These are phyloP conservation scores for Globisporangium viniferum DNA, from an alignment of 352 stramenopile species.

Conservation along the genomic window DNA sequence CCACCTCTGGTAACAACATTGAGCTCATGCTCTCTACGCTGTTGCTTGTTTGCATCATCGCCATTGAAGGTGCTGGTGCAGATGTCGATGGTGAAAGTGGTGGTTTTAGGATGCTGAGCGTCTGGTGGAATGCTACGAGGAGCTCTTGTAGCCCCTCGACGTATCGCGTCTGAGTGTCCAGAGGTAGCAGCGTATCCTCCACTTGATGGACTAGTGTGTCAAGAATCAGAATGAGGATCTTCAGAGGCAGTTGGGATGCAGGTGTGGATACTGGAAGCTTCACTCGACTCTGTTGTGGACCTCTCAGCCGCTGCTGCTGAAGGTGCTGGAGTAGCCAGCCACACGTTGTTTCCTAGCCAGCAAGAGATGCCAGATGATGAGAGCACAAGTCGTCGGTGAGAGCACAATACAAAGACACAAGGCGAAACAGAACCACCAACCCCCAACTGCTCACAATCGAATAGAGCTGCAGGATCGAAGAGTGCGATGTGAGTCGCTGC, in stretches of 20 bases:
- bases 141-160: constrained; percentile 4
- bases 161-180: constrained; percentile 9
- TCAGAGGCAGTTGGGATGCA: no score
- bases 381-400: neutral
- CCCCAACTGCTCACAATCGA: constrained; percentile 18
- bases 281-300: neutral
- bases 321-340: constrained; percentile 3
- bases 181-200: neutral
- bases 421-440: no score
- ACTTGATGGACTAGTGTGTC: neutral
- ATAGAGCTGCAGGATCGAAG: constrained; percentile 25
- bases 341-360: constrained; percentile 1
- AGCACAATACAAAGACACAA: neutral
- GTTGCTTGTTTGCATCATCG: neutral
- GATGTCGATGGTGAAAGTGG: neutral
- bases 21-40: neutral
- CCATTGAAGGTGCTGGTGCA: neutral
- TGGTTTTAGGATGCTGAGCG: neutral
- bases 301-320: constrained; percentile 1
- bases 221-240: neutral
- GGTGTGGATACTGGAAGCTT: neutral
- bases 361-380: neutral
- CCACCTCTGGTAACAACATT: neutral
- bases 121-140: neutral
- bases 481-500: constrained; percentile 16